Evolutionary conservation across 2,329 filamentous ascomycete genomes (phyloP).

Genomic region (Nemania abortiva): DNA sequence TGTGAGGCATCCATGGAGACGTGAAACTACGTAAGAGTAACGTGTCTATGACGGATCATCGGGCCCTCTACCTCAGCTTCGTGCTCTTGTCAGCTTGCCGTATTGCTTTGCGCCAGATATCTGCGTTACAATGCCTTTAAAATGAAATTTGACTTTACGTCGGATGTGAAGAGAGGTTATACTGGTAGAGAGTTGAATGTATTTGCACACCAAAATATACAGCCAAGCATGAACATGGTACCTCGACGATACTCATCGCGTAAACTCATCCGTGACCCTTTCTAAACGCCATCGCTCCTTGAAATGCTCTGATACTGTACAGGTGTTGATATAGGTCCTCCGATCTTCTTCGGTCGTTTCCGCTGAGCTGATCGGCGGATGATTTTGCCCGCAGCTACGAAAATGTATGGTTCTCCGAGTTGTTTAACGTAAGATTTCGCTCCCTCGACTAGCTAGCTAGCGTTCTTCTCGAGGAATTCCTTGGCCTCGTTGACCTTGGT

Average conservation of each 20-base stretch:
- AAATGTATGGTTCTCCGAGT: background rate
- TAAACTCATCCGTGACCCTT: slow-evolving; percentile 39
- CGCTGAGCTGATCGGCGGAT: background rate
- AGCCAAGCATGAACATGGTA: slow-evolving; percentile 35
- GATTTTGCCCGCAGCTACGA: background rate
- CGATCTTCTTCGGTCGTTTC: background rate
- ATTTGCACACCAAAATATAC: slow-evolving; percentile 32
- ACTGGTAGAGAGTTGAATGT: slow-evolving; percentile 36
- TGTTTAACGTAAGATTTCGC: background rate
- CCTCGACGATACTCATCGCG: slow-evolving; percentile 19
- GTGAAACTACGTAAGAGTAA: background rate
- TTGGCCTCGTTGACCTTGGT: slow-evolving; percentile 99
- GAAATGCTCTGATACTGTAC: slow-evolving; percentile 44
- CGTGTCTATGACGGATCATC: background rate
- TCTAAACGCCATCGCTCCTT: slow-evolving; percentile 50
- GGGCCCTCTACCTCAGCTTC: background rate
- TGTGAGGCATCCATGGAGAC: background rate
- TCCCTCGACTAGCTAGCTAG: slow-evolving; percentile 32
- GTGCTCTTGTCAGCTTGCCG: background rate
- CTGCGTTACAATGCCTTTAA: background rate
- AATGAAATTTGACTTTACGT: background rate
- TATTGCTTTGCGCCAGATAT: background rate
- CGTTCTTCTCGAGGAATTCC: slow-evolving; percentile 87
- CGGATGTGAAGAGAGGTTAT: background rate
- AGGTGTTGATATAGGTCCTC: slow-evolving; percentile 34